Evolutionary conservation across 169 alveolate species (phyloP), one percentile per base, ranked within the genome.

Genomic region (Sarcocystis neurona): DNA sequence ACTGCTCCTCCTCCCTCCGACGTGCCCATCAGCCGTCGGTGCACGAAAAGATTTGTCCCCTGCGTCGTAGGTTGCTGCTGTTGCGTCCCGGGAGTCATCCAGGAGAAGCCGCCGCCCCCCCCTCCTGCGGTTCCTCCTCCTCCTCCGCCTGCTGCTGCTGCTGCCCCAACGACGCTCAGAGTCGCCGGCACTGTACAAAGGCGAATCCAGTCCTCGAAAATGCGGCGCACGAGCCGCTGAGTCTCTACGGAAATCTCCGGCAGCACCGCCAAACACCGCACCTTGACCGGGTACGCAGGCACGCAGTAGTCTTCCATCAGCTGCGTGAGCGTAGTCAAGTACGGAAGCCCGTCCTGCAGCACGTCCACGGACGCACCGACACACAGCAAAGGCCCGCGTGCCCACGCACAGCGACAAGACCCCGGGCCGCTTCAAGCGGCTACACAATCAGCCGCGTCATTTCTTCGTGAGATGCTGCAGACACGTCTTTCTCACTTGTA

Each of bases 131-230:
- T 53, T 0, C 63, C 75, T 39, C 43, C 43, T 0, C 75, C 75
- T 30, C 46, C 75, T 39, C 70, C 70, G 10, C 75, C 75, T 44
- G n/a, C 46, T n/a, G 32, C 70, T 44, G 46, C 75, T 2, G 34
- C 46, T 44, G 43, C 43, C 39, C 43, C 43, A 10, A 10, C 39
- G 43, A 39, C 75, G 15, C 75, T 44, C 12, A 63, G 60, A 10
- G 60, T 10, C 60, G 60, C n/a, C 43, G 75, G 75, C 27, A 48
- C 63, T 5, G 87, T 77, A 34, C 87, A 79, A 34, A 79, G 37
- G 20, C 56, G 87, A 47, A 79, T 34, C 87, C 87, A 79, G 30
- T 79, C 87, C 15, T 77, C 47, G 53, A 79, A 79, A 12, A 79
- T 60, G 46, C 46, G 63, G 77, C 39, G 48, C 34, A 79, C 63